phyloP scores from a whole-genome alignment of 2,329 filamentous ascomycete species.

The Plenodomus biglobosus region DNA sequence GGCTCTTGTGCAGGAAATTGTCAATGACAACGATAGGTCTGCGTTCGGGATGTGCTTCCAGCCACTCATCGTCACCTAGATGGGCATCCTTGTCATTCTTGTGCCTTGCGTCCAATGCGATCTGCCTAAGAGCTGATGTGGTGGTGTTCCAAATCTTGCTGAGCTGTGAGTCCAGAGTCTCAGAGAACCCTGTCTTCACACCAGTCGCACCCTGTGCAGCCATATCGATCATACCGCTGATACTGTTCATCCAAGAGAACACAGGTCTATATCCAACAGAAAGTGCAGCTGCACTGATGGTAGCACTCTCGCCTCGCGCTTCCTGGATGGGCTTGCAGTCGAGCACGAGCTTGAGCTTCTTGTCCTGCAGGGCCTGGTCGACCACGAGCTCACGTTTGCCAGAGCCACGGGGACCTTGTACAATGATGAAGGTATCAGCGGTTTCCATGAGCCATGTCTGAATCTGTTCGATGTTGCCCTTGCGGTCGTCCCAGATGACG shows the following conservation, averaged over 20 bases:
- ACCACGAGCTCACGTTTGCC: slow-evolving; percentile 87
- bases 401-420: slow-evolving; percentile 88
- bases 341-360: slow-evolving; percentile 76
- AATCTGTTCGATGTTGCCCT: slow-evolving; percentile 77
- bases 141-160: slow-evolving; percentile 88
- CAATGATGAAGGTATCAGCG: slow-evolving; percentile 86
- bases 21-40: slow-evolving; percentile 85
- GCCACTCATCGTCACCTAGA: slow-evolving; percentile 79
- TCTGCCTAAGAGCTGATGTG: slow-evolving; percentile 72
- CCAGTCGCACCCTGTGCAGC: slow-evolving; percentile 93
- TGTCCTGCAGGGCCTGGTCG: slow-evolving; percentile 76
- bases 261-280: slow-evolving; percentile 90
- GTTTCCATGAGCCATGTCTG: slow-evolving; percentile 85
- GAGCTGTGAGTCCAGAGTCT: slow-evolving; percentile 86
- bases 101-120: slow-evolving; percentile 69
- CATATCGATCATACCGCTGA: slow-evolving; percentile 88
- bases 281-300: slow-evolving; percentile 76
- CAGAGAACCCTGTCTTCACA: slow-evolving; percentile 90
- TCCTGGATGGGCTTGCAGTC: slow-evolving; percentile 95
- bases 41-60: slow-evolving; percentile 84
- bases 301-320: slow-evolving; percentile 81
- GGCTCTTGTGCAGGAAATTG: slow-evolving; percentile 81
- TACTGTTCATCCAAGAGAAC: slow-evolving; percentile 94
- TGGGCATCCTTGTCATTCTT: slow-evolving; percentile 73
- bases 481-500: slow-evolving; percentile 85